Conservation (phyloP, 305 asterid genomes). For the Solanum chacoense region DNA sequence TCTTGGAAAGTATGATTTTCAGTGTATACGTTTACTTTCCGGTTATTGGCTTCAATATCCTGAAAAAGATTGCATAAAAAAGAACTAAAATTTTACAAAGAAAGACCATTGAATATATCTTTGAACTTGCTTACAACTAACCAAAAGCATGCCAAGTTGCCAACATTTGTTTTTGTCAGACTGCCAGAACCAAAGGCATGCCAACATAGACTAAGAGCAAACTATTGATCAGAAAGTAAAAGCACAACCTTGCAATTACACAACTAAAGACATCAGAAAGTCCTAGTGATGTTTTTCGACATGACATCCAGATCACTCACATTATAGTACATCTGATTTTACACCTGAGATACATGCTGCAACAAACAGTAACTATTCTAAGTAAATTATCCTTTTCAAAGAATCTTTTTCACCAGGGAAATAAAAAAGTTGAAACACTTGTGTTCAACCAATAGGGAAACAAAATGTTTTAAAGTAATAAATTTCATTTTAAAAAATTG, state of each 20-base stretch:
- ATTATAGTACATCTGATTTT: background rate
- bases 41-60: constrained; percentile 85
- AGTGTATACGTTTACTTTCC: constrained; percentile 52
- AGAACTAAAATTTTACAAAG: background rate
- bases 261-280: background rate
- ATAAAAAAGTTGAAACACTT: background rate
- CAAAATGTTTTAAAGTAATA: background rate
- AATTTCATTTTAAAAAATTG: background rate
- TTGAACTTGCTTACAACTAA: background rate
- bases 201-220: background rate
- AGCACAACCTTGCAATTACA: background rate
- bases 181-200: background rate
- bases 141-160: background rate
- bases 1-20: constrained; percentile 32
- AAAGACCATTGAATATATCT: background rate
- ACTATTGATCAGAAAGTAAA: background rate
- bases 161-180: background rate
- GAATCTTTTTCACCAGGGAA: background rate
- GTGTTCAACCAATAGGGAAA: background rate
- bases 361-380: background rate
- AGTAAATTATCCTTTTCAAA: background rate
- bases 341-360: background rate
- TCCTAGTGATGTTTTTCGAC: background rate
- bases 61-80: constrained; percentile 19
- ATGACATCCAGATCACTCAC: background rate